Evolutionary conservation across 140 eudicot species (phyloP).

Genomic region (Erigeron philadelphicus): DNA sequence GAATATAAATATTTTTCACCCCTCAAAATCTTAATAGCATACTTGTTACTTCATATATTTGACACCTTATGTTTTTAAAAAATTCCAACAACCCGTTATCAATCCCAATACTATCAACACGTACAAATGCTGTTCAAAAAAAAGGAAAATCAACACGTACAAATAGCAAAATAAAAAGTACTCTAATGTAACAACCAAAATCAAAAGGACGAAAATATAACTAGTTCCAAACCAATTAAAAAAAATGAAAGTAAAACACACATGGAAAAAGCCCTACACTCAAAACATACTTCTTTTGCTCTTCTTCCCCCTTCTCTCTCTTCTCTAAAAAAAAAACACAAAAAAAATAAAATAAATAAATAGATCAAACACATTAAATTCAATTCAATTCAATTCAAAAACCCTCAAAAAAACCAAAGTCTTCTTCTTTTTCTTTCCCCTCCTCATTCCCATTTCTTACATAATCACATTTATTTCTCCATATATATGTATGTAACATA

Average conservation of each 20-base stretch:
- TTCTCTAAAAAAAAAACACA: not conserved
- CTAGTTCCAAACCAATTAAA: constrained; percentile 1
- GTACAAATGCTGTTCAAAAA: too few relatives aligned
- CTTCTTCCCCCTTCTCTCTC: constrained; percentile 7
- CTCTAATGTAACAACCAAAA: not conserved
- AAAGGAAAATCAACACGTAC: too few relatives aligned
- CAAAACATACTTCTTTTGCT: constrained; percentile 27
- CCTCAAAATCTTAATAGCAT: too few relatives aligned
- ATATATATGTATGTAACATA: constrained; percentile 17
- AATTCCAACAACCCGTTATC: too few relatives aligned
- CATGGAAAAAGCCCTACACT: constrained; percentile 32
- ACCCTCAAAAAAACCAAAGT: constrained; percentile 43
- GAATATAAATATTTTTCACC: too few relatives aligned
- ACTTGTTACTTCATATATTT: too few relatives aligned
- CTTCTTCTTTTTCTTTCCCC: constrained; percentile 25
- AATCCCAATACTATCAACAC: too few relatives aligned
- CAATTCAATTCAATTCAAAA: constrained; percentile 28
- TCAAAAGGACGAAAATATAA: constrained; percentile 1
- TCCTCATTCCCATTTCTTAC: constrained; percentile 11
- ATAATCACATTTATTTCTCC: constrained; percentile 4
- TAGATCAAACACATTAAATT: too few relatives aligned
- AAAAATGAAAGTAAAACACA: not conserved
- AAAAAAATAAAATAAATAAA: not conserved
- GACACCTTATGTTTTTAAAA: too few relatives aligned
- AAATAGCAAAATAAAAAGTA: not conserved